Conservation (phyloP, 352 stramenopile species). For the Globisporangium paddicum region DNA sequence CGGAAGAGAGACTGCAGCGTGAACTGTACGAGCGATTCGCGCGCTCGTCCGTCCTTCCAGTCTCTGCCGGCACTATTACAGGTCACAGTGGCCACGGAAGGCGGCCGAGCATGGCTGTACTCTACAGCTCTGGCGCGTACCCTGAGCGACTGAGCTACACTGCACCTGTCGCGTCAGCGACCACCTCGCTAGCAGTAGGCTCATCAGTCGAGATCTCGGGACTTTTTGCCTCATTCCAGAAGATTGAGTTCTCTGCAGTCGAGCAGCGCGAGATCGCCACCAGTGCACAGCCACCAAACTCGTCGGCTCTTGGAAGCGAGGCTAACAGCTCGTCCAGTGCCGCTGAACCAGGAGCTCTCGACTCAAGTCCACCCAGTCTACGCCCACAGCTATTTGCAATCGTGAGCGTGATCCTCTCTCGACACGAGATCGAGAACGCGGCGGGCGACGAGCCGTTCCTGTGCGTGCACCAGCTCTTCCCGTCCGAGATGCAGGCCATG, state of each 20-base stretch:
- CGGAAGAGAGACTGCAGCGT: conserved; percentile 30
- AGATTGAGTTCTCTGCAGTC: conserved; percentile 14
- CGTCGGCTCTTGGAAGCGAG: too few relatives aligned
- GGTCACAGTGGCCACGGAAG: neutral
- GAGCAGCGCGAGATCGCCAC: conserved; percentile 10
- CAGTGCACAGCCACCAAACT: neutral
- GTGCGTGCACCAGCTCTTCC: conserved; percentile 39
- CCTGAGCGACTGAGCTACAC: conserved; percentile 1
- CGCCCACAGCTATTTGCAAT: conserved; percentile 29
- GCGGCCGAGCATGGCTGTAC: neutral
- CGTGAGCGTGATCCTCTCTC: conserved; percentile 53
- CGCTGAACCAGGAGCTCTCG: neutral
- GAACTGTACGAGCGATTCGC: conserved; percentile 24
- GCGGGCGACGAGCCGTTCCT: conserved; percentile 48
- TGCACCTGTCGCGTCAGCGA: neutral
- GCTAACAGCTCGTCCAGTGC: too few relatives aligned
- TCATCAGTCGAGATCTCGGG: neutral
- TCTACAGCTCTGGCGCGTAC: neutral
- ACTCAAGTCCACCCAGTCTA: neutral
- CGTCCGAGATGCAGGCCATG: conserved; percentile 44
- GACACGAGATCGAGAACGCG: conserved; percentile 31
- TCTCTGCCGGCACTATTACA: too few relatives aligned
- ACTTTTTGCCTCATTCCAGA: conserved; percentile 39
- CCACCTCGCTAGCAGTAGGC: neutral
- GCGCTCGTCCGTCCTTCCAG: neutral